These are phyloP conservation scores for Xylaria sp. DNA, from an alignment of 2,329 filamentous ascomycete species.

Conservation along the genomic window DNA sequence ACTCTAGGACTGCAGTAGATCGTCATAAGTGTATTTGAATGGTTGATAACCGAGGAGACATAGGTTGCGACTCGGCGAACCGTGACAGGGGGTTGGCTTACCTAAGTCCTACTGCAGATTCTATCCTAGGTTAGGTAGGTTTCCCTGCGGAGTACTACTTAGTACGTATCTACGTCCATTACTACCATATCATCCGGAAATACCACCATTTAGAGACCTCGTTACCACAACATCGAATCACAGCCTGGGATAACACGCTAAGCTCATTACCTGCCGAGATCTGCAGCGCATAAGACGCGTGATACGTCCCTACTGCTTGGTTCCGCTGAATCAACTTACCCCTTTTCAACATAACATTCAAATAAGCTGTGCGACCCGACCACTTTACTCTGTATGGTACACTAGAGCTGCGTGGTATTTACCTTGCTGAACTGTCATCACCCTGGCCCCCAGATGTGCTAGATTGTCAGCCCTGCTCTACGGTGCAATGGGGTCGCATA, in stretches of 20 bases:
- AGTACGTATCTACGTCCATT: not conserved
- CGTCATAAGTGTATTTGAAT: not conserved
- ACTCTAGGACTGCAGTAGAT: not conserved
- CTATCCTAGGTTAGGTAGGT: too few species aligned
- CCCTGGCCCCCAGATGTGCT: not conserved
- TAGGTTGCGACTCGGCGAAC: not conserved
- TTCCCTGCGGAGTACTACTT: too few species aligned
- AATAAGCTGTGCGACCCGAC: conserved; percentile 1
- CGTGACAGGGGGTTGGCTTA: not conserved
- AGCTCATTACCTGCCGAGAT: conserved; percentile 17
- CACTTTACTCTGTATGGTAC: too few species aligned
- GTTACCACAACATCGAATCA: not conserved
- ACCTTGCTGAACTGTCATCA: not conserved
- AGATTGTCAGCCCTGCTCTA: not conserved
- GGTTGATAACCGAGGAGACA: not conserved
- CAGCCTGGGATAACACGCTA: conserved; percentile 1
- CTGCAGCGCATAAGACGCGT: conserved; percentile 11
- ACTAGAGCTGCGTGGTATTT: not conserved
- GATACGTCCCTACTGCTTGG: conserved; percentile 1
- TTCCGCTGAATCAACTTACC: conserved; percentile 6
- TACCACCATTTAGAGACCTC: not conserved
- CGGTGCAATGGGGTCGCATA: not conserved
- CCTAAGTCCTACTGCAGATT: not conserved
- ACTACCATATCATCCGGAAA: not conserved
- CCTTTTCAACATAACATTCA: not conserved